These are phyloP conservation scores for Coemansia sp. DNA, from an alignment of 192 early-diverging fungal genomes.

Conservation along the genomic window DNA sequence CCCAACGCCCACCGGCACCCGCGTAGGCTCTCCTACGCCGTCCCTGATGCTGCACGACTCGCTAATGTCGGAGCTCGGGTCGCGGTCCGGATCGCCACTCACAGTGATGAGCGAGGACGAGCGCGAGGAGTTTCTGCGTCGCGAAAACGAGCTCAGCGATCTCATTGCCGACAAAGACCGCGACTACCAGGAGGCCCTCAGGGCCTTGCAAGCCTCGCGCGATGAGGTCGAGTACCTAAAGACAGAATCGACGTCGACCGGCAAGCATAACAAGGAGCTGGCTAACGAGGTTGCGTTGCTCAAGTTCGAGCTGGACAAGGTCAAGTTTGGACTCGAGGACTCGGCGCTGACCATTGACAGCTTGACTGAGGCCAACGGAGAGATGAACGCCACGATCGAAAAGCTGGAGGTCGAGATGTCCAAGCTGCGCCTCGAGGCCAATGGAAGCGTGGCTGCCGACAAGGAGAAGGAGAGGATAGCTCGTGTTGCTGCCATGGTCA, in stretches of 20 bases:
- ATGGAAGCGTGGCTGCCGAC: conserved; percentile 11
- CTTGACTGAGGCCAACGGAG: conserved; percentile 81
- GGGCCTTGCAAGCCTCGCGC: conserved; percentile 59
- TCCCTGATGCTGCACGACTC: conserved; percentile 45
- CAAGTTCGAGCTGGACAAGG: conserved; percentile 83
- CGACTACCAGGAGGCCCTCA: conserved; percentile 65
- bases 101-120: conserved; percentile 81
- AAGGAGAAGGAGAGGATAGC: conserved; percentile 61
- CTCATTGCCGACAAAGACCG: conserved; percentile 89
- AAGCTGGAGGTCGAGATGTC: conserved; percentile 65
- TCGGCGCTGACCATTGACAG: conserved; percentile 83
- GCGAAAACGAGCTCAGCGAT: conserved; percentile 96
- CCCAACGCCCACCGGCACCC: conserved; percentile 40
- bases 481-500: conserved; percentile 50
- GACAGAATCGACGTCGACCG: conserved; percentile 56
- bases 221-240: conserved; percentile 75
- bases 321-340: conserved; percentile 87
- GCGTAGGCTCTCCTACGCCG: conserved; percentile 44
- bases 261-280: conserved; percentile 72
- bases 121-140: conserved; percentile 87
- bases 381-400: conserved; percentile 73
- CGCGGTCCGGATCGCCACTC: conserved; percentile 67
- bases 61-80: conserved; percentile 45
- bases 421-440: conserved; percentile 51
- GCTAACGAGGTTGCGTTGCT: conserved; percentile 70